Evolutionary conservation across 2,329 filamentous ascomycete genomes (phyloP).

Genomic region (Dactylellina sp.): DNA sequence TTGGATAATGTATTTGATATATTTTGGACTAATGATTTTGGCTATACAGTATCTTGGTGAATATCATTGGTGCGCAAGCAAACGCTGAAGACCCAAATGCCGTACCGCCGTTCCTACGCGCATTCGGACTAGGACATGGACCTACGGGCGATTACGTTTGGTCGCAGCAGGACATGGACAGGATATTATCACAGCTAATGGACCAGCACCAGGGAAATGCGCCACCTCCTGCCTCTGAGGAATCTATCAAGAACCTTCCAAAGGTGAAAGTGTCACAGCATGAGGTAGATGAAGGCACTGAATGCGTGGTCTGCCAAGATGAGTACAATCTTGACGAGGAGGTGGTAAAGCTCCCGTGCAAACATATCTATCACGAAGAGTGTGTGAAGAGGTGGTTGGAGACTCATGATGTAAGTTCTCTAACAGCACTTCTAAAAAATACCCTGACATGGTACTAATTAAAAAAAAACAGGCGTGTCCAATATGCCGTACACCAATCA

Average conservation of each 20-base stretch:
- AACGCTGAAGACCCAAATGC: constrained; percentile 14
- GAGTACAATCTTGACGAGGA: constrained; percentile 78
- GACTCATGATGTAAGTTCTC: constrained; percentile 59
- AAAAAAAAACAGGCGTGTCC: constrained; percentile 57
- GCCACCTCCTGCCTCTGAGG: constrained; percentile 81
- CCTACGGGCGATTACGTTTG: constrained; percentile 83
- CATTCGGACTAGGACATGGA: constrained; percentile 56
- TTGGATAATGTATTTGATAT: not conserved
- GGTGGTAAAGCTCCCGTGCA: constrained; percentile 83
- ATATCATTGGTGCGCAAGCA: constrained; percentile 40
- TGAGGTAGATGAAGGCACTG: constrained; percentile 77
- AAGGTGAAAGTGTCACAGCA: constrained; percentile 76
- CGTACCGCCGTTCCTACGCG: constrained; percentile 43
- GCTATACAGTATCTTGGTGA: constrained; percentile 33
- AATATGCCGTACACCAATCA: constrained; percentile 59
- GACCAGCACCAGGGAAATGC: constrained; percentile 84
- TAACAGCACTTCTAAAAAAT: not conserved
- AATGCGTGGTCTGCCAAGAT: constrained; percentile 97
- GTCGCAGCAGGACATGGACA: constrained; percentile 88
- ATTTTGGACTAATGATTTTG: not conserved
- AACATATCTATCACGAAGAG: constrained; percentile 68
- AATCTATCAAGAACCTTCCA: constrained; percentile 78
- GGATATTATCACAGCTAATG: constrained; percentile 88
- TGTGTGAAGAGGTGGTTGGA: constrained; percentile 60
- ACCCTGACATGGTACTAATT: constrained; percentile 7